Base-by-base conservation (phyloP, 805 yeast genomes). In the Yarrowia sp. region DNA sequence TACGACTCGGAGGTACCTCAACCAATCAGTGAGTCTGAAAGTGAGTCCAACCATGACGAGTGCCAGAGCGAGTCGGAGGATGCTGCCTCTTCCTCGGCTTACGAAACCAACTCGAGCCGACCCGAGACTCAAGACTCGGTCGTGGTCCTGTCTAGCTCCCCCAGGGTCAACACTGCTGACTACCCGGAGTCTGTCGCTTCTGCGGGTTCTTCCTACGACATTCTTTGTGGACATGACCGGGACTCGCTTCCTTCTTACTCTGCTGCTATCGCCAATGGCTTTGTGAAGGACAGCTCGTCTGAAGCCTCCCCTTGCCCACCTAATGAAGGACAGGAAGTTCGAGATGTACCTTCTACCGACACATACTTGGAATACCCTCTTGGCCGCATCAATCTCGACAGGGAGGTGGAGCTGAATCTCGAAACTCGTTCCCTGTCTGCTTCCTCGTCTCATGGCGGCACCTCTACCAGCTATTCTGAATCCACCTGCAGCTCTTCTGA, bases 401-500 rank as follows among this genome's bases (percentile, higher is more conserved):
- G 14, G 5, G 59, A 53, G 14, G 59, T 22, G 4, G 35, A 38
- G 8, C 14, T 40, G 45, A 22, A 38, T 11, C n/a, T 38, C 16
- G 59, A 40, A 22, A 19, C 12, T 8, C 45, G 35, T 16, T 19
- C 59, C 22, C 12, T 53, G 16, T 19, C 58, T 5, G 58, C 42
- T 9, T 53, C 45, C 8, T 38, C 59, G 5, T 53, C 45, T 0
- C 59, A 38, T 14, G 43, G 15, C 8, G 43, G 15, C 19, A 53
- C 59, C 12, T 53, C 59, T 7, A 53, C 35, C 35, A n/a, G n/a
- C 35, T 53, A 3, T 26, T 38, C 59, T 5, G 59, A 53, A 1
- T 53, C 59, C 32, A 7, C 45, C 12, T 53, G 59, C 45, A 53
- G 59, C 45, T 53, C 59, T 2, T 53, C 59, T 19, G 59, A 53